Base-by-base conservation (phyloP, 108 stramenopile genomes). In the Pseudonitzschia multistriata region DNA sequence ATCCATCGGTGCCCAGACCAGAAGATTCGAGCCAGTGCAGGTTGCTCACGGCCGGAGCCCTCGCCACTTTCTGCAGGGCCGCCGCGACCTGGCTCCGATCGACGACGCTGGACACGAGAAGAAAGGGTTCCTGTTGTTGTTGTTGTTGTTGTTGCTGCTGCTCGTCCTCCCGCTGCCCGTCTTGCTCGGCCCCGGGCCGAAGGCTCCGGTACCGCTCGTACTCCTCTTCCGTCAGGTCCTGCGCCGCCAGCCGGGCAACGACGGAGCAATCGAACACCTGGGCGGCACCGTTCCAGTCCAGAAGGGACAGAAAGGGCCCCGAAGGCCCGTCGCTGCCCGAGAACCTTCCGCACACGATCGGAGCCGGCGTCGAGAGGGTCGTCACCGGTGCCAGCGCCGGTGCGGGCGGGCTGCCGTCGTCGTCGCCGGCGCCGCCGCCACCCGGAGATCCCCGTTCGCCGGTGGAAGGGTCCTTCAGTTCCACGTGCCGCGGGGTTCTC, bases 231-330 rank as follows among this genome's bases (percentile, higher is more conserved):
- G 74, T 42, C 21, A 78, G 31, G 14, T 49, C 36, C 35, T 85
- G 79, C 3, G 83, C 66, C 8, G 74, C 79, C 15, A 68, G 25
- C 42, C 71, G 83, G 19, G 79, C 76, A 48, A 83, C 35, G 22
- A 73, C 39, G 22, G 80, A 70, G 57, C 87, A 90, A 74, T 93
- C 85, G 39, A 87, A 39, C 15, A 90, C 55, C 15, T 82, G 68
- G 30, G 86, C 78, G 27, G 85, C 88, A 24, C 92, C 89, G 67
- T 94, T 86, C 67, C 70, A 86, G 76, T 94, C 92, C 74, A 94
- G 55, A 2, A 84, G 73, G 8, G 86, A 81, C 27, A 93, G 62
- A 15, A 81, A 59, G 39, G 31, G 35, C n/a, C 52, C 34, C 11
- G 48, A 62, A 22, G 39, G 27, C 27, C 40, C 48, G 8, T 67